Evolutionary conservation across 768 basidiomycete genomes (phyloP), one percentile per base, ranked within the genome.

Genomic region (Epithele typhae): DNA sequence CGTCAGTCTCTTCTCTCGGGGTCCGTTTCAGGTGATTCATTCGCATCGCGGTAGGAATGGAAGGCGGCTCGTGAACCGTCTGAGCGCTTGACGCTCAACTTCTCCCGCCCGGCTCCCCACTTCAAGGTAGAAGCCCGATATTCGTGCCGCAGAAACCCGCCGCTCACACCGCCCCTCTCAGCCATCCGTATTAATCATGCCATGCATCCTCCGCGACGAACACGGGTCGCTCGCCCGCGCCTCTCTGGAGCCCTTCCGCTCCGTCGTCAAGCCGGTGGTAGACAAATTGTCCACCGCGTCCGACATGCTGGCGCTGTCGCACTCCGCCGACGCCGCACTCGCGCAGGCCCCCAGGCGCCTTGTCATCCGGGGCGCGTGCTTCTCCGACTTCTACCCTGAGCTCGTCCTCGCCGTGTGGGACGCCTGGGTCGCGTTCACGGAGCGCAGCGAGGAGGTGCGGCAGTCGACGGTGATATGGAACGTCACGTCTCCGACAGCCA

Each of bases 361-460:
- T n/a, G n/a, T n/a, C n/a, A n/a, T n/a, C n/a, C n/a, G n/a, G n/a
- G n/a, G n/a, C n/a, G n/a, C n/a, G n/a, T n/a, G n/a, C n/a, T n/a
- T n/a, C n/a, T n/a, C n/a, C n/a, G n/a, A n/a, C n/a, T n/a, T n/a
- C n/a, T n/a, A n/a, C n/a, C n/a, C n/a, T n/a, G n/a, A n/a, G n/a
- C n/a, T n/a, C n/a, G n/a, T n/a, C n/a, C n/a, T n/a, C n/a, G n/a
- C n/a, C n/a, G n/a, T n/a, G n/a, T n/a, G n/a, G n/a, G n/a, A n/a
- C n/a, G n/a, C n/a, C 22, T 56, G 51, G 52, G 46, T 48, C 32
- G 49, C 35, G 27, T 53, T 56, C 43, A 56, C 52, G 10, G 55
- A 51, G 37, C 25, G 38, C 1, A 45, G 34, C 40, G 43, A 48
- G n/a, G n/a, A n/a, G 18, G 52, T 53, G 17, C 48, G 52, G 18